Percentiles rank a stretch among this genome's conserved stretches.
phyloP scores from a whole-genome alignment of 2,329 filamentous ascomycete genomes.

The Nemania bipapillata region DNA sequence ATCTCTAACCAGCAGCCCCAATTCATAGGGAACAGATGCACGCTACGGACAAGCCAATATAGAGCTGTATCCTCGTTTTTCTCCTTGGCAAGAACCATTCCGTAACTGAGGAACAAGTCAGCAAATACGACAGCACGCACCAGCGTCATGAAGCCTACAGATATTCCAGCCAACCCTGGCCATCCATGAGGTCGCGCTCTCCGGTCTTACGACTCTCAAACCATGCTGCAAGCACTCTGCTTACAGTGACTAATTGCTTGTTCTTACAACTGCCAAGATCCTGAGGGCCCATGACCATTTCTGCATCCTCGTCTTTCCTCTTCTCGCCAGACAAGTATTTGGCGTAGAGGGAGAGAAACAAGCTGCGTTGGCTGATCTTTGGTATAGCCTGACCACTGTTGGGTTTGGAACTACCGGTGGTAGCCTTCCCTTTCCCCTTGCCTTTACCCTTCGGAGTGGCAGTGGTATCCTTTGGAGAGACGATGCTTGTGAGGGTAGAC shows the following conservation, averaged over 20 bases:
- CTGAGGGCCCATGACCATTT: conserved; percentile 95
- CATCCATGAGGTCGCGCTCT: conserved; percentile 68
- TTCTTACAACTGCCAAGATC: conserved; percentile 87
- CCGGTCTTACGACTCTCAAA: conserved; percentile 73
- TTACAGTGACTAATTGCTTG: conserved; percentile 81
- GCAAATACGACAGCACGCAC: conserved; percentile 4
- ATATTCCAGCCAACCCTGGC: conserved; percentile 94
- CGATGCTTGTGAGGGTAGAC: conserved; percentile 74
- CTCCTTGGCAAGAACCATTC: conserved; percentile 86
- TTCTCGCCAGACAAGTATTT: conserved; percentile 95
- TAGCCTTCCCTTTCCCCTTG: conserved; percentile 75
- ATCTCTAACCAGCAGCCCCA: conserved; percentile 98
- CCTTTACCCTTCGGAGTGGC: conserved; percentile 67
- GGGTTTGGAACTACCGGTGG: conserved; percentile 45
- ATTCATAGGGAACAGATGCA: conserved; percentile 91
- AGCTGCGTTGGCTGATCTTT: conserved; percentile 83
- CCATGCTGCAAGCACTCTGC: conserved; percentile 81
- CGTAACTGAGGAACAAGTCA: conserved; percentile 67
- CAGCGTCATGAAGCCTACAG: conserved; percentile 58
- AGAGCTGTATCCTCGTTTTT: conserved; percentile 89
- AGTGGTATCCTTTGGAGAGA: conserved; percentile 61
- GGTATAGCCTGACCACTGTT: conserved; percentile 55
- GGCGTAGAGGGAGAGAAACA: conserved; percentile 92
- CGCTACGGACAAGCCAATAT: conserved; percentile 86
- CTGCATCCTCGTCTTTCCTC: conserved; percentile 92